Conservation (phyloP, 352 stramenopile genomes). For the Phytophthora tubulina region DNA sequence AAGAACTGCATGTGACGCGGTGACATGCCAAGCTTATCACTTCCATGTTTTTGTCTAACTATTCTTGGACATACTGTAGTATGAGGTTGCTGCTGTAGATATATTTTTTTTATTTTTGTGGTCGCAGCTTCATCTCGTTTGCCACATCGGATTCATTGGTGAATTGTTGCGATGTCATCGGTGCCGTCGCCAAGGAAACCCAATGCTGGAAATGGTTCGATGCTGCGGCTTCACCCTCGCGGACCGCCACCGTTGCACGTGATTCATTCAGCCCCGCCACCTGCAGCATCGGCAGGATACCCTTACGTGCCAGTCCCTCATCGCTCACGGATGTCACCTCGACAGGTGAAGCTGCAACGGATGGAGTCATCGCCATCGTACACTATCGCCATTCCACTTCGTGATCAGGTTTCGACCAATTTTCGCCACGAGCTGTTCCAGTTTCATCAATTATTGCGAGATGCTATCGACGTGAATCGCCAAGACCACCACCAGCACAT, state of each 20-base stretch:
- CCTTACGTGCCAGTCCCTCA: slow-evolving; percentile 17
- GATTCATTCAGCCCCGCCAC: slow-evolving; percentile 17
- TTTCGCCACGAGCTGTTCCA: slow-evolving; percentile 75
- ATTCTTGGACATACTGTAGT: not conserved
- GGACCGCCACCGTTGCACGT: slow-evolving; percentile 30
- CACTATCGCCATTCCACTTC: slow-evolving; percentile 34
- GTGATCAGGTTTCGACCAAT: slow-evolving; percentile 48
- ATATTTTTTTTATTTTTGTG: slow-evolving; percentile 16
- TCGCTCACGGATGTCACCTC: slow-evolving; percentile 40
- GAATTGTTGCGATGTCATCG: slow-evolving; percentile 17
- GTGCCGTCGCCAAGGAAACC: slow-evolving; percentile 26
- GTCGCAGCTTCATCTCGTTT: not conserved
- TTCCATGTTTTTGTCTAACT: slow-evolving; percentile 18
- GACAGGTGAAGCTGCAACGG: slow-evolving; percentile 48
- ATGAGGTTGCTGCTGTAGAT: not conserved
- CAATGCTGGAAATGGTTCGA: slow-evolving; percentile 20
- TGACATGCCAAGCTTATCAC: not conserved
- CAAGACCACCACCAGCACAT: slow-evolving; percentile 15
- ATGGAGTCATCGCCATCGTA: slow-evolving; percentile 38
- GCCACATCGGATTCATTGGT: not conserved
- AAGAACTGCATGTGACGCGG: slow-evolving; percentile 16
- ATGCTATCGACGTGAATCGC: slow-evolving; percentile 38
- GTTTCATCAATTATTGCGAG: slow-evolving; percentile 72
- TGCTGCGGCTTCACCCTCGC: slow-evolving; percentile 33
- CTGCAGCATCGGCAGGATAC: slow-evolving; percentile 28